Evolutionary conservation across 140 eudicot species (phyloP).

Genomic region (Senecio squalidus): DNA sequence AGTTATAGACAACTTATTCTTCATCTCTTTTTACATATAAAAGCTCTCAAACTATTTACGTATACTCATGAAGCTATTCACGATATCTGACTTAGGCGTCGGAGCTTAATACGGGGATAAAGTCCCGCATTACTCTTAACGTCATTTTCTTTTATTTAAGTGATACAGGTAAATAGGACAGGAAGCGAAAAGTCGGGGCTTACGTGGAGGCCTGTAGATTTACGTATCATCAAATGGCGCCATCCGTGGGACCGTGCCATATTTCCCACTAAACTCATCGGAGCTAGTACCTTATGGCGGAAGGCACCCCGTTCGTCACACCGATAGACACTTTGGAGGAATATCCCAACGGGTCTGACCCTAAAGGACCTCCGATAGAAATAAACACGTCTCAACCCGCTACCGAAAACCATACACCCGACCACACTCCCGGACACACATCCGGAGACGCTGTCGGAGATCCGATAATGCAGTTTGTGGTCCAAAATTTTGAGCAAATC

Average conservation of each 20-base stretch:
- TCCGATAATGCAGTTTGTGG: slow-evolving; percentile 1
- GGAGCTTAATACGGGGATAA: not conserved
- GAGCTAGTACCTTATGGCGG: not conserved
- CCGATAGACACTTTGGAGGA: too few species aligned
- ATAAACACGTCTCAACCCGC: not conserved
- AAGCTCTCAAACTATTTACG: not conserved
- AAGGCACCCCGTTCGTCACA: not conserved
- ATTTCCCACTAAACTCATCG: not conserved
- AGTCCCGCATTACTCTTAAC: not conserved
- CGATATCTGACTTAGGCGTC: not conserved
- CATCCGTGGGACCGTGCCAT: not conserved
- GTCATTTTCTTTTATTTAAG: not conserved
- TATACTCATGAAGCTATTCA: not conserved
- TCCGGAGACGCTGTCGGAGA: too few species aligned
- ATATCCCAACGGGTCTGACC: too few species aligned
- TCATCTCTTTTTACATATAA: not conserved
- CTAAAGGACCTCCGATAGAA: too few species aligned
- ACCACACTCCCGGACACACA: not conserved
- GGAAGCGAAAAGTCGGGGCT: not conserved
- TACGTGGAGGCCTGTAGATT: not conserved
- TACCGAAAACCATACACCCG: not conserved
- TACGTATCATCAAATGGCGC: not conserved
- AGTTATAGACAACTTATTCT: not conserved
- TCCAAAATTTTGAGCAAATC: not conserved
- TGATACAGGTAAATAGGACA: not conserved